Conservation (phyloP, 208 protist genomes). For the Wallacemonas sp. region DNA sequence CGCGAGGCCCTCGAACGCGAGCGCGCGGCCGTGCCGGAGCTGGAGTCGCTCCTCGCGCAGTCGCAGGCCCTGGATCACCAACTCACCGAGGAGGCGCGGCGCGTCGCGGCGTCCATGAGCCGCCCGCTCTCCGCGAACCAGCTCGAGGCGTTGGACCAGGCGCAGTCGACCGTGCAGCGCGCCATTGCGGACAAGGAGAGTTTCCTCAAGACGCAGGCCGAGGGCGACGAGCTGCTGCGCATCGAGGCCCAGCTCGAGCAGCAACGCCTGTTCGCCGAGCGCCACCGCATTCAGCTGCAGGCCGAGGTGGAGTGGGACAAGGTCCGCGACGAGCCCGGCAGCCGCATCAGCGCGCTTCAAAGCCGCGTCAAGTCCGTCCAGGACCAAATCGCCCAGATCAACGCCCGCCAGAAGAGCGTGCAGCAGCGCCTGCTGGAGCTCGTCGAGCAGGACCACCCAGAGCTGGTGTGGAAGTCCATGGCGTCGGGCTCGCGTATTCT, state of each 20-base stretch:
- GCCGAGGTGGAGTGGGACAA: conserved; percentile 77
- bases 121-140: conserved; percentile 46
- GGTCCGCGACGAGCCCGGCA: conserved; percentile 59
- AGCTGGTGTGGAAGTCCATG: conserved; percentile 74
- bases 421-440: conserved; percentile 63
- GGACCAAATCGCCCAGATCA: conserved; percentile 33
- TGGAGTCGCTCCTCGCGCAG: conserved; percentile 34
- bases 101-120: conserved; percentile 35
- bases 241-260: conserved; percentile 65
- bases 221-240: conserved; percentile 51
- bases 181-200: conserved; percentile 36
- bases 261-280: conserved; percentile 53
- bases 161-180: conserved; percentile 26
- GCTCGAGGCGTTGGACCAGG: conserved; percentile 45
- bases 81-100: conserved; percentile 34
- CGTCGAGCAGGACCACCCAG: conserved; percentile 53
- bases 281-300: conserved; percentile 70
- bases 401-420: conserved; percentile 45
- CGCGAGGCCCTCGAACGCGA: conserved; percentile 35
- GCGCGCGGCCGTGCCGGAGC: conserved; percentile 20
- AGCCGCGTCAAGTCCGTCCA: conserved; percentile 39
- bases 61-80: conserved; percentile 26
- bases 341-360: conserved; percentile 35
- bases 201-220: conserved; percentile 39
- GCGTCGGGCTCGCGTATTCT: conserved; percentile 62